phyloP scores from a whole-genome alignment of 2,329 filamentous ascomycete genomes.

The Xenosphaeropsis pyriputrescens region DNA sequence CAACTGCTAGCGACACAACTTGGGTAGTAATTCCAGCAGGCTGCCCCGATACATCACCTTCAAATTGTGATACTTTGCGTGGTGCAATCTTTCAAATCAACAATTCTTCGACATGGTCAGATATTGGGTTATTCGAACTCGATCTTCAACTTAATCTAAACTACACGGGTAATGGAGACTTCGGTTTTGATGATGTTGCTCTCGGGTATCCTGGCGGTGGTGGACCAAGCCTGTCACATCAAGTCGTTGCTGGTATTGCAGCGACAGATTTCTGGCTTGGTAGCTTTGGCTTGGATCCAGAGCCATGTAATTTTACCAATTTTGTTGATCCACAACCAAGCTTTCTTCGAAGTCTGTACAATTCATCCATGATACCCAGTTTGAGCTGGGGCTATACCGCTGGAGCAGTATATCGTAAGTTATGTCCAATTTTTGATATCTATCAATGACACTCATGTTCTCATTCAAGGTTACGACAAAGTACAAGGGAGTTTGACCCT shows the following conservation, averaged over 20 bases:
- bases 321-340: conserved; percentile 2
- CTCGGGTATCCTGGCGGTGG: conserved; percentile 7
- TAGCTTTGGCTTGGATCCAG: background rate
- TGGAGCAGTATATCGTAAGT: conserved; percentile 20
- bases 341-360: conserved; percentile 10
- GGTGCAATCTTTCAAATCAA: conserved; percentile 42
- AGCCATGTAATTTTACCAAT: conserved; percentile 3
- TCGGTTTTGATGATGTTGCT: conserved; percentile 8
- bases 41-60: conserved; percentile 27
- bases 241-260: background rate
- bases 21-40: conserved; percentile 43
- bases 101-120: conserved; percentile 39
- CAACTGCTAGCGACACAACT: conserved; percentile 53
- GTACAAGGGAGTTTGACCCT: conserved; percentile 16
- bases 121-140: conserved; percentile 8
- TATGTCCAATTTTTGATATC: no score
- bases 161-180: conserved; percentile 13
- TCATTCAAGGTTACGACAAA: no score
- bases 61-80: conserved; percentile 33
- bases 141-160: conserved; percentile 20
- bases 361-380: conserved; percentile 18
- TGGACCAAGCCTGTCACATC: background rate
- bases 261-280: conserved; percentile 6
- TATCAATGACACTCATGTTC: no score
- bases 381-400: conserved; percentile 24